Conservation (phyloP, 352 stramenopile species). For the Phytophthora lateralis region DNA sequence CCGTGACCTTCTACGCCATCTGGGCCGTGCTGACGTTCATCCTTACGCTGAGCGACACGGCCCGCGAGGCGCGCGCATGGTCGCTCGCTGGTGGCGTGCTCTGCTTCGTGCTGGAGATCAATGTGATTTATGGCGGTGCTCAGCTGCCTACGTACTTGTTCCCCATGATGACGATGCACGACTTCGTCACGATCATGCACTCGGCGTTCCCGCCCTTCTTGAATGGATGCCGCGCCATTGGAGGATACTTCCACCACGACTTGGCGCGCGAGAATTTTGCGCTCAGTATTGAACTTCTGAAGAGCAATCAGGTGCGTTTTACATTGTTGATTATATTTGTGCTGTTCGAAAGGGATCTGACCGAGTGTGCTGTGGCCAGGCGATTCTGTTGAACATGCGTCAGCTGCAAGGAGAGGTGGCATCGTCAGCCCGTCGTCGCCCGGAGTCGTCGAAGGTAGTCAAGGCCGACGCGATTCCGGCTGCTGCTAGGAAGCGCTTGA, state of each 20-base stretch:
- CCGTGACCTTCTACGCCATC: conserved; percentile 95
- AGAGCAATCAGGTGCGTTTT: conserved; percentile 71
- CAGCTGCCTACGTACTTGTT: conserved; percentile 67
- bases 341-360: neutral
- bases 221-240: conserved; percentile 96
- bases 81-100: conserved; percentile 93
- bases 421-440: conserved; percentile 57
- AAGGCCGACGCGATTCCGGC: conserved; percentile 60
- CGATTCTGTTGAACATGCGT: conserved; percentile 79
- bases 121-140: conserved; percentile 79
- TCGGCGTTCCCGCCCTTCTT: conserved; percentile 95
- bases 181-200: conserved; percentile 93
- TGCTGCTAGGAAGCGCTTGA: conserved; percentile 63
- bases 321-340: neutral
- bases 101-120: conserved; percentile 95
- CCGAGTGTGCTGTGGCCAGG: conserved; percentile 30
- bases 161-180: conserved; percentile 88
- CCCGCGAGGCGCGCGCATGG: conserved; percentile 91
- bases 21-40: conserved; percentile 97
- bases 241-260: conserved; percentile 88
- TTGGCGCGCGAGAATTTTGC: conserved; percentile 75
- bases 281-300: conserved; percentile 76
- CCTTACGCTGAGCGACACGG: conserved; percentile 93
- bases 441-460: conserved; percentile 29
- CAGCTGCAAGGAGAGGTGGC: conserved; percentile 79